Percentiles rank a stretch among this genome's conserved stretches.
Evolutionary conservation across 139 green algal species (phyloP).

Genomic region (Coccomyxa sp.): DNA sequence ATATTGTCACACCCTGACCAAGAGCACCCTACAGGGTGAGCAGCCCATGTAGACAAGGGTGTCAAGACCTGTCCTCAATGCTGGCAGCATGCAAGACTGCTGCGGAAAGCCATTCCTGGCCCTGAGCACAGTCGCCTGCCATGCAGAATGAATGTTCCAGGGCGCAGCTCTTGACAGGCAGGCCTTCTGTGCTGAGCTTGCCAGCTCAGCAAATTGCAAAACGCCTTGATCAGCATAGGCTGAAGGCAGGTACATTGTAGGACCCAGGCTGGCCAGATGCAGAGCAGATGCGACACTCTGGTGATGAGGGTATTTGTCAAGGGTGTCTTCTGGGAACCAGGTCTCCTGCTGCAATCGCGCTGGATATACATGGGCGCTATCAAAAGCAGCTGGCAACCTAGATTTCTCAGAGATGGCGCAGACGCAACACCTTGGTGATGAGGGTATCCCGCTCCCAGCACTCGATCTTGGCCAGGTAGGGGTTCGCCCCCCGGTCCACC

Average conservation of each 20-base stretch:
- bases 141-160: no score
- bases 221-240: no score
- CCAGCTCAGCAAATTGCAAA: no score
- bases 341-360: no score
- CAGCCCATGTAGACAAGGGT: neutral
- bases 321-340: no score
- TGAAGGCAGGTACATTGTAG: no score
- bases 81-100: neutral
- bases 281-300: slow-evolving; percentile 44
- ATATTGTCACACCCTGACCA: neutral
- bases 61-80: neutral
- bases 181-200: no score
- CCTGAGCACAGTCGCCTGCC: no score
- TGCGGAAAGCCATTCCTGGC: neutral
- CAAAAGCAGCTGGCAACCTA: neutral
- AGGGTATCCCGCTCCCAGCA: slow-evolving; percentile 75
- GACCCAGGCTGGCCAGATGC: neutral
- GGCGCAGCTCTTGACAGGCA: no score
- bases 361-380: neutral
- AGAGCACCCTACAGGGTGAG: neutral
- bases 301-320: slow-evolving; percentile 82
- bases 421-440: slow-evolving; percentile 70
- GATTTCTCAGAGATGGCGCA: neutral
- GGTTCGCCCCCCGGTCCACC: slow-evolving; percentile 79
- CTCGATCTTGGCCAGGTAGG: slow-evolving; percentile 94